A percentile compares a stretch with the other conserved stretches of the same genome.
Evolutionary conservation across 306 rosid species (phyloP).

Genomic region (Astragalus membranaceus): DNA sequence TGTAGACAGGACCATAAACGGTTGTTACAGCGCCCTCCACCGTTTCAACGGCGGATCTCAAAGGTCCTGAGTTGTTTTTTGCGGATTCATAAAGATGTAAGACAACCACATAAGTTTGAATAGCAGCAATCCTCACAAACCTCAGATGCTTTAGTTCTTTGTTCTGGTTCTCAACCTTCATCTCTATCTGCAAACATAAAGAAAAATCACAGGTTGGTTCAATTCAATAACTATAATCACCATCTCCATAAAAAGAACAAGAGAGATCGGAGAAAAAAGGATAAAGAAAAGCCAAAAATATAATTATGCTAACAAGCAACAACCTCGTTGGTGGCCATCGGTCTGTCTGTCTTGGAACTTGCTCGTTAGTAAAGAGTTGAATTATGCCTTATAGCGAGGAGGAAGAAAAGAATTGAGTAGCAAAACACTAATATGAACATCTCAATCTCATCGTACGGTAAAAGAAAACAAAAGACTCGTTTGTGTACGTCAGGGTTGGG

Average conservation of each 20-base stretch:
- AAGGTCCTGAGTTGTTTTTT: conserved; percentile 61
- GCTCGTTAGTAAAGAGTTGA: not conserved
- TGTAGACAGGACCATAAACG: conserved; percentile 54
- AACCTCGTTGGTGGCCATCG: conserved; percentile 44
- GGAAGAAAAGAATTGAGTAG: no score
- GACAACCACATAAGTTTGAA: conserved; percentile 37
- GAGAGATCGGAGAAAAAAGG: not conserved
- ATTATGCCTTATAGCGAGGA: not conserved
- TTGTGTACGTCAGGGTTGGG: conserved; percentile 11
- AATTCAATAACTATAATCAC: not conserved
- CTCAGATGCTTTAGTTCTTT: conserved; percentile 53
- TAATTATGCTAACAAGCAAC: not conserved
- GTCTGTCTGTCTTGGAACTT: not conserved
- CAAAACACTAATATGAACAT: not conserved
- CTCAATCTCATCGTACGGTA: not conserved
- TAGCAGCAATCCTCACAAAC: conserved; percentile 48
- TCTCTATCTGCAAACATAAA: conserved; percentile 27
- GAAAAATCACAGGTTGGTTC: not conserved
- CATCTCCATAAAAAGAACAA: not conserved
- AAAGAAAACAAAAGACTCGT: conserved; percentile 9
- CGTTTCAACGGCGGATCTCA: conserved; percentile 54
- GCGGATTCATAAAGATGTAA: conserved; percentile 60
- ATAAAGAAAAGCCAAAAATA: not conserved
- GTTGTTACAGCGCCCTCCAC: conserved; percentile 53
- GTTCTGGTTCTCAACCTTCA: conserved; percentile 26